phyloP scores from a whole-genome alignment of 2,329 filamentous ascomycete species.

The Epichloe hybrida region DNA sequence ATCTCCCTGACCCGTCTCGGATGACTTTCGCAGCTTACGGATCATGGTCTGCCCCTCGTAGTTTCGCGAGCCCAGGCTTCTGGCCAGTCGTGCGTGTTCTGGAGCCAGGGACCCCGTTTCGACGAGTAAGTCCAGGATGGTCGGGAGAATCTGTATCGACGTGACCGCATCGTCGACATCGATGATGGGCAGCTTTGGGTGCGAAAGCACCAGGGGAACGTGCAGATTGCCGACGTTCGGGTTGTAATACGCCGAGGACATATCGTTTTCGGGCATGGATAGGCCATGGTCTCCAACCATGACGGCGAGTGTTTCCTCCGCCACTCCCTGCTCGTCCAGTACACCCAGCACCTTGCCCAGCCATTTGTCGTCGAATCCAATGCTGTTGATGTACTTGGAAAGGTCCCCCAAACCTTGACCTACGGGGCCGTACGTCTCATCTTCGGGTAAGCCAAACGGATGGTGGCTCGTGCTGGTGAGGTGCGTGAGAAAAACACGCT shows the following conservation, averaged over 20 bases:
- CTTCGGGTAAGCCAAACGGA: slow-evolving; percentile 17
- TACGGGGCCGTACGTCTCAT: slow-evolving; percentile 15
- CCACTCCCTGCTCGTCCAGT: slow-evolving; percentile 18
- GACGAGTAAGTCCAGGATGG: slow-evolving; percentile 21
- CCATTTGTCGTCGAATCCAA: slow-evolving; percentile 21
- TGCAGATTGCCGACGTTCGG: slow-evolving; percentile 19
- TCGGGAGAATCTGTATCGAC: slow-evolving; percentile 20
- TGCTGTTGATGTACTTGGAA: slow-evolving; percentile 20
- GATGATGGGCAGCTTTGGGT: slow-evolving; percentile 18
- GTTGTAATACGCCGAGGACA: slow-evolving; percentile 20
- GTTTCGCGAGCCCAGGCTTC: slow-evolving; percentile 15
- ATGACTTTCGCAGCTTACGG: slow-evolving; percentile 13
- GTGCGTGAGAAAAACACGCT: slow-evolving; percentile 21
- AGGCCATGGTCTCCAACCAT: slow-evolving; percentile 21
- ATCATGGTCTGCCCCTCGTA: slow-evolving; percentile 24
- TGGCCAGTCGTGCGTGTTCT: slow-evolving; percentile 12
- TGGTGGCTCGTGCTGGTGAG: slow-evolving; percentile 23
- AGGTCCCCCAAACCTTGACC: slow-evolving; percentile 16
- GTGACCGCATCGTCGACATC: slow-evolving; percentile 19
- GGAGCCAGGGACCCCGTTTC: slow-evolving; percentile 19
- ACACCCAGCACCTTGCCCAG: slow-evolving; percentile 17
- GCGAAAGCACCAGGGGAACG: slow-evolving; percentile 19
- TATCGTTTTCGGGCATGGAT: slow-evolving; percentile 19
- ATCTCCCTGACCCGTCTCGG: slow-evolving; percentile 11
- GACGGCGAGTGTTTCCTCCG: slow-evolving; percentile 20